Evolutionary conservation across 2,329 filamentous ascomycete species (phyloP), one percentile per base, ranked within the genome.

Genomic region (Dryadomyces quercus-mongolicae): DNA sequence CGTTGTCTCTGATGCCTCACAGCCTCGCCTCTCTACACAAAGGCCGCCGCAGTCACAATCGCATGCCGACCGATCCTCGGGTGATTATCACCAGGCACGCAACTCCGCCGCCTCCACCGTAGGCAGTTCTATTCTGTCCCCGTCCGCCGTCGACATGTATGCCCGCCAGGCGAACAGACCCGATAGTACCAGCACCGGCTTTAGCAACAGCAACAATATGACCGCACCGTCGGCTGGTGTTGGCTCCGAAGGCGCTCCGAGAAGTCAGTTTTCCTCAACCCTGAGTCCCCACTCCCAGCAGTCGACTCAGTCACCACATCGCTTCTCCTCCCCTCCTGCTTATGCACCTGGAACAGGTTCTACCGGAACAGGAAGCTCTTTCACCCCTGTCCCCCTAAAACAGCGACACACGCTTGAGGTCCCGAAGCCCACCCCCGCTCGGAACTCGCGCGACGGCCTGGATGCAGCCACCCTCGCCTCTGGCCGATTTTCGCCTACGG

Each of bases 351-450:
- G 65, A 34, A 62, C 68, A 18, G 66, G 68, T 42, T 68, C 76
- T 1, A 76, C 79, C n/a, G 70, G 25, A 31, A 31, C 71, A 38
- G 66, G 69, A 3, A 70, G 56, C 1, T 54, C 60, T n/a, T 49
- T 52, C 51, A 18, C 82, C 43, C 72, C 80, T 9, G 74, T 75
- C 15, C 71, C 74, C 54, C 71, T 92, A 50, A 85, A 86, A 67
- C 88, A 95, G 57, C 82, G 91, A 60, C 86, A 95, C 69, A 95
- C 89, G 0, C 76, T 96, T 25, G 89, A 95, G 68, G 88, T 95
- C 0, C 90, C 91, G 8, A 87, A 84, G 67, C 68, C 75, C 2
- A 71, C 76, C 20, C 75, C 82, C n/a, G 72, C 78, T 38, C 79
- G 88, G 61, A 78, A 72, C 53, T 89, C 88, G n/a, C 82, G 80